Conservation (phyloP, 1,139 yeast genomes). For the Tardiomyces depauwii region DNA sequence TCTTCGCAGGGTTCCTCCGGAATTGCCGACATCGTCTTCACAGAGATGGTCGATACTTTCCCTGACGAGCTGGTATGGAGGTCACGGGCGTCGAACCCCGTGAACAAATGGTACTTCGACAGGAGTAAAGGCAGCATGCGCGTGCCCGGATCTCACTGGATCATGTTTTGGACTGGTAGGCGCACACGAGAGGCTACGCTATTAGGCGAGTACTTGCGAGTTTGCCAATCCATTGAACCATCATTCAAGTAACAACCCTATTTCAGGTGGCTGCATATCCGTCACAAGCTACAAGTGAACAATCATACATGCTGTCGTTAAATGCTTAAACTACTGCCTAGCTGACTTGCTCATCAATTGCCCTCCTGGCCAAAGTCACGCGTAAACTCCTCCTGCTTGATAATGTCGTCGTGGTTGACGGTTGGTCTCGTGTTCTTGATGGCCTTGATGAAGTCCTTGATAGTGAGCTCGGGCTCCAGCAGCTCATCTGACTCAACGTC, state of each 20-base stretch:
- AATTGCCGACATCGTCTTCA: slow-evolving; percentile 86
- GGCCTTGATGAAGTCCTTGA: slow-evolving; percentile 90
- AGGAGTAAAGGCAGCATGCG: slow-evolving; percentile 66
- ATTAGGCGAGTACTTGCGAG: slow-evolving; percentile 27
- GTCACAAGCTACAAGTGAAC: too few relatives aligned
- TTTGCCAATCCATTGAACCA: slow-evolving; percentile 34
- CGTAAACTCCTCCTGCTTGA: slow-evolving; percentile 79
- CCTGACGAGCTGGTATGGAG: slow-evolving; percentile 81
- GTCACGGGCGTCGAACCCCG: slow-evolving; percentile 75
- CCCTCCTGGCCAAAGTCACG: slow-evolving; percentile 97
- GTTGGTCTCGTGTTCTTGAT: slow-evolving; percentile 90
- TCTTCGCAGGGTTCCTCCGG: slow-evolving; percentile 85
- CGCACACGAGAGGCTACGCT: slow-evolving; percentile 24
- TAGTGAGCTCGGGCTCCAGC: slow-evolving; percentile 77
- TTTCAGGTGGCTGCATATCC: not conserved
- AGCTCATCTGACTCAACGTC: slow-evolving; percentile 82
- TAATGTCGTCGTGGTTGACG: slow-evolving; percentile 73
- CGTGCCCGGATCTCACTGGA: slow-evolving; percentile 47
- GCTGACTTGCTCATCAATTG: slow-evolving; percentile 32
- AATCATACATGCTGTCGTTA: not conserved
- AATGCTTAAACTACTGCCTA: not conserved
- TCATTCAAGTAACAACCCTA: slow-evolving; percentile 19
- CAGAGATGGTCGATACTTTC: slow-evolving; percentile 55
- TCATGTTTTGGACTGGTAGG: slow-evolving; percentile 56
- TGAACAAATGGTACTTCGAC: slow-evolving; percentile 95